Base-by-base conservation (phyloP, 805 yeast species). In the Starmera dryadoides region DNA sequence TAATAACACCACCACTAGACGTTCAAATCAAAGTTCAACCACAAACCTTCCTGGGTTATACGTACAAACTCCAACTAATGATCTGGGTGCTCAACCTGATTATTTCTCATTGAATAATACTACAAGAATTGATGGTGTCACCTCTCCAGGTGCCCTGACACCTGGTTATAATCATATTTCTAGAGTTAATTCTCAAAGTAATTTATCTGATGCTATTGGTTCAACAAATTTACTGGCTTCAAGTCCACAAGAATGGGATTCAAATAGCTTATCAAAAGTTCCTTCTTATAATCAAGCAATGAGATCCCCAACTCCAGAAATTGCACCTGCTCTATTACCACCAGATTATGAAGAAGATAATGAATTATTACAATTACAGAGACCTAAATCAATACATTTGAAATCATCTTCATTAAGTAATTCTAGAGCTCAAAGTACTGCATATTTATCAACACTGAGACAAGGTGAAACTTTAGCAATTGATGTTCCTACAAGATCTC, bases 241-340 rank as follows among this genome's bases (percentile, higher is more conserved):
- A 20, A 35, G 37, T 30, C 37, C 33, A 6, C 52, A 53, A 12
- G 71, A 64, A 22, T 64, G 71, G 68, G 71, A 73, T 42, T 43
- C 68, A 3, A 56, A 58, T 6, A 59, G 66, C 2, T 47, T 86
- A 46, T 78, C 83, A 17, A 65, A 77, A 36, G 96, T 91, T 6
- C 98, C 98, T 0, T 79, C 95, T 0, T 91, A 91, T 59, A 73
- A 71, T 7, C 80, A 84, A 25, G 97, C 98, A 0, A 60, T 88
- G 58, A 75, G 73, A 50, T 59, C 75, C 2, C 79, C 71, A 34
- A 63, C 61, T 6, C 60, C 69, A 10, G 72, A 66, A 17, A 60
- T 81, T 20, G 80, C 96, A 2, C 97, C 97, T 1, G 72, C 74
- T 2, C 88, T 87, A 57, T 48, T 43, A 15, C 55, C 52, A 15